Percentiles rank a stretch among this genome's conserved stretches.
Conservation (phyloP, 1,284 basidiomycete species). For the Malassezia yamatoensis region DNA sequence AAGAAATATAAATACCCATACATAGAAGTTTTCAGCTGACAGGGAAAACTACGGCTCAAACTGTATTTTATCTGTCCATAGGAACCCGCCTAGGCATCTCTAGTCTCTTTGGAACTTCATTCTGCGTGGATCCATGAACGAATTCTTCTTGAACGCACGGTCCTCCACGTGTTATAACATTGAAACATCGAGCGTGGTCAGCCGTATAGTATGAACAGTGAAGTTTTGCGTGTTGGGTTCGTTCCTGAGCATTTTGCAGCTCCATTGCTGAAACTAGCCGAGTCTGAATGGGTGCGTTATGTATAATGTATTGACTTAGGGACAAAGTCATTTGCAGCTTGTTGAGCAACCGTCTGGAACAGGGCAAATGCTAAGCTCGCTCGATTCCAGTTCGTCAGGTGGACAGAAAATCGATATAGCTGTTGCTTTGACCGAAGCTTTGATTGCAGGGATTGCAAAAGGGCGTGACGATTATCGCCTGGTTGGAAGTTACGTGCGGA, state of each 20-base stretch:
- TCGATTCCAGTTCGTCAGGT: constrained; percentile 20
- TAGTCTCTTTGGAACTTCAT: too few relatives aligned
- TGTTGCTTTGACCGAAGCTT: constrained; percentile 81
- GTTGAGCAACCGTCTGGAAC: constrained; percentile 38
- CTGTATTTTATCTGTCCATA: too few relatives aligned
- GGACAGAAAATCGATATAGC: constrained; percentile 41
- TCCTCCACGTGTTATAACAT: too few relatives aligned
- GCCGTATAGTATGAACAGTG: background rate
- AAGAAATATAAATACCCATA: too few relatives aligned
- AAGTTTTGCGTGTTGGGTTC: constrained; percentile 30
- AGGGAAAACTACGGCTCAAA: too few relatives aligned
- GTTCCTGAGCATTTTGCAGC: constrained; percentile 44
- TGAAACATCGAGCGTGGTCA: background rate
- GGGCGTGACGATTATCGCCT: constrained; percentile 78
- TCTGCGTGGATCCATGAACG: too few relatives aligned
- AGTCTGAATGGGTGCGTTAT: constrained; percentile 27
- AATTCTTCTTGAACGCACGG: too few relatives aligned
- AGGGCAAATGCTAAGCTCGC: constrained; percentile 41
- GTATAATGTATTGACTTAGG: constrained; percentile 6
- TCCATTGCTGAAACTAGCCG: constrained; percentile 33
- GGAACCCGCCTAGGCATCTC: too few relatives aligned
- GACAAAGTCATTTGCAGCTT: constrained; percentile 29
- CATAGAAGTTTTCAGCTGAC: too few relatives aligned
- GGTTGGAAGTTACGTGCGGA: constrained; percentile 75
- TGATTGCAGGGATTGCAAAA: constrained; percentile 78